Evolutionary conservation across 352 stramenopile genomes (phyloP).

Genomic region (Pythium dissimile): DNA sequence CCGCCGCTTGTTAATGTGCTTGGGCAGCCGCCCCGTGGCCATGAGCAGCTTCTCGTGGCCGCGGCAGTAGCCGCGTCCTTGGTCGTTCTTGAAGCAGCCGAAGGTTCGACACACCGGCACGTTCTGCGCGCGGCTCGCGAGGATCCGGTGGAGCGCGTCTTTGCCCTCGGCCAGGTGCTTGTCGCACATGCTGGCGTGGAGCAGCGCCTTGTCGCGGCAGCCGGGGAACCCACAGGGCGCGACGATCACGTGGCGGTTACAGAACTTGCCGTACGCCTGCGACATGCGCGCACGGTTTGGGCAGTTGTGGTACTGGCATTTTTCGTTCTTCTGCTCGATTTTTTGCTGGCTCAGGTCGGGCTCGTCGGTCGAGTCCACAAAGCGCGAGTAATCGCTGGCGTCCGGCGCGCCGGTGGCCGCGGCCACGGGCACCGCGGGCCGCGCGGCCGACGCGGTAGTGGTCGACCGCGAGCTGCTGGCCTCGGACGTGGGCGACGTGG

Average conservation of each 20-base stretch:
- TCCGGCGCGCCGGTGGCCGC: constrained; percentile 11
- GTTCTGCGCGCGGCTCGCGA: constrained; percentile 64
- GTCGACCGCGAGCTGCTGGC: constrained; percentile 16
- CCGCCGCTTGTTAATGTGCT: constrained; percentile 80
- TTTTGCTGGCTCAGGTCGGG: constrained; percentile 52
- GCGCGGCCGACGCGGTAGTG: constrained; percentile 11
- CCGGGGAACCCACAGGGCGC: constrained; percentile 82
- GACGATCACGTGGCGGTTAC: constrained; percentile 85
- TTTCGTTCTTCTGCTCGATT: constrained; percentile 62
- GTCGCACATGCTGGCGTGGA: constrained; percentile 63
- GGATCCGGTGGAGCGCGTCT: constrained; percentile 61
- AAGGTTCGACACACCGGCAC: constrained; percentile 71
- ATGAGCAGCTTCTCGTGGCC: constrained; percentile 86
- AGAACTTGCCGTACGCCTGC: constrained; percentile 80
- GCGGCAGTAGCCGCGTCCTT: constrained; percentile 80
- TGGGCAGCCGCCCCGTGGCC: constrained; percentile 66
- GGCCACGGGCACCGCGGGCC: constrained; percentile 16
- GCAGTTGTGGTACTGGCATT: constrained; percentile 73
- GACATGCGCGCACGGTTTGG: constrained; percentile 73
- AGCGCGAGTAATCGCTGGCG: constrained; percentile 36
- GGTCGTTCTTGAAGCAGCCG: constrained; percentile 87
- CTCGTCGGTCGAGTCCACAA: constrained; percentile 38
- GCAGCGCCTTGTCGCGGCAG: constrained; percentile 69
- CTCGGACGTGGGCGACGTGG: constrained; percentile 18
- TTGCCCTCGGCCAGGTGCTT: constrained; percentile 69